Conservation (phyloP, 2,329 filamentous ascomycete species). For the Xylariaceae sp. region DNA sequence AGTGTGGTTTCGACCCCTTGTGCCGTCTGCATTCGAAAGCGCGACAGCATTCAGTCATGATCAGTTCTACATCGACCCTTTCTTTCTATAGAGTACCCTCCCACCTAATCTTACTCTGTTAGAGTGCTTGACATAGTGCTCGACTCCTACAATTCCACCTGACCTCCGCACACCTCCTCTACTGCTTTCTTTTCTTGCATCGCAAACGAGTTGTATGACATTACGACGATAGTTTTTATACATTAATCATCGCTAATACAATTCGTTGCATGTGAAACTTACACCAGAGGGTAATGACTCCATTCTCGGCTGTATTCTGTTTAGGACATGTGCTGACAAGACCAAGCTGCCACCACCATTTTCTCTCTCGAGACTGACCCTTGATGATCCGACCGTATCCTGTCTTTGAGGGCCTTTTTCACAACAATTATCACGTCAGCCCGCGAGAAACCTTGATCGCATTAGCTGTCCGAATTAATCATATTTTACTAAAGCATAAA, state of each 20-base stretch:
- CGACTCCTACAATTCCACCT: conserved; percentile 20
- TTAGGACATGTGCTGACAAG: not conserved
- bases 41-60: conserved; percentile 7
- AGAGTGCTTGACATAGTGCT: too few species aligned
- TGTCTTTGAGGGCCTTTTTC: not conserved
- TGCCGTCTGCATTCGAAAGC: not conserved
- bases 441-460: not conserved
- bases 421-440: not conserved
- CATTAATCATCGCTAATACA: conserved; percentile 4
- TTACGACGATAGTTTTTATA: not conserved
- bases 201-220: not conserved
- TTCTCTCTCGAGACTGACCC: conserved; percentile 12
- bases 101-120: conserved; percentile 7
- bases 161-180: not conserved
- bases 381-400: conserved; percentile 9
- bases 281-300: not conserved
- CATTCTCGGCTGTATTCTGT: not conserved
- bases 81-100: not conserved
- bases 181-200: conserved; percentile 9
- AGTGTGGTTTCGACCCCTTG: conserved; percentile 4
- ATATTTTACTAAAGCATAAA: not conserved
- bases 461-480: not conserved
- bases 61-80: not conserved
- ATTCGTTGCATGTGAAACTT: not conserved
- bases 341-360: conserved; percentile 6